phyloP scores from a whole-genome alignment of 768 basidiomycete genomes.

The Russula foetens region DNA sequence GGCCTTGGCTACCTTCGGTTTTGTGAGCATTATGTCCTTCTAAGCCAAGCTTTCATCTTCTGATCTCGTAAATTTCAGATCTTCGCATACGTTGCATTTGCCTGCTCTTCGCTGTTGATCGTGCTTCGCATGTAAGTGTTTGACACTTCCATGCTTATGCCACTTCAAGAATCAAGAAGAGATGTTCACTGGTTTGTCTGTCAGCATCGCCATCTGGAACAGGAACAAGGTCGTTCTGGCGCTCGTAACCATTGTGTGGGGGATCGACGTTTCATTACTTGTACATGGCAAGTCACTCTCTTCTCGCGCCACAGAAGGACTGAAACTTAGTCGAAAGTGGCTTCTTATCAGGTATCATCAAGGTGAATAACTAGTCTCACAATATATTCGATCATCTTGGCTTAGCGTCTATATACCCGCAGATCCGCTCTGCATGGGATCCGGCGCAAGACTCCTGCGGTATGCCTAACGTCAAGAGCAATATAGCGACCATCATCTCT shows the following conservation, averaged over 20 bases:
- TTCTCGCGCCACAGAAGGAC: not conserved
- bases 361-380: not conserved
- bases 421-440: not conserved
- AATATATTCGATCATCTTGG: not conserved
- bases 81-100: not conserved
- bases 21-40: not conserved
- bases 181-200: too few species aligned
- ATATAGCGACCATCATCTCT: not conserved
- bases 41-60: too few species aligned
- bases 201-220: too few species aligned
- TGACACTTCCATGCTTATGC: too few species aligned
- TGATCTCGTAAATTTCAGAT: not conserved
- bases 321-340: not conserved
- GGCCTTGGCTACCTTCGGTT: too few species aligned
- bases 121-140: not conserved
- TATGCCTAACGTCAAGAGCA: not conserved
- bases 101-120: not conserved
- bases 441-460: not conserved
- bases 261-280: not conserved
- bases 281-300: not conserved
- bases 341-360: not conserved
- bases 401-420: not conserved
- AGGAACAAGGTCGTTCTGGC: not conserved
- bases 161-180: too few species aligned
- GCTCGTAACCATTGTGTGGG: not conserved